Evolutionary conservation across 176 grass and related monocot genomes (phyloP).

Genomic region (Avena insularis): DNA sequence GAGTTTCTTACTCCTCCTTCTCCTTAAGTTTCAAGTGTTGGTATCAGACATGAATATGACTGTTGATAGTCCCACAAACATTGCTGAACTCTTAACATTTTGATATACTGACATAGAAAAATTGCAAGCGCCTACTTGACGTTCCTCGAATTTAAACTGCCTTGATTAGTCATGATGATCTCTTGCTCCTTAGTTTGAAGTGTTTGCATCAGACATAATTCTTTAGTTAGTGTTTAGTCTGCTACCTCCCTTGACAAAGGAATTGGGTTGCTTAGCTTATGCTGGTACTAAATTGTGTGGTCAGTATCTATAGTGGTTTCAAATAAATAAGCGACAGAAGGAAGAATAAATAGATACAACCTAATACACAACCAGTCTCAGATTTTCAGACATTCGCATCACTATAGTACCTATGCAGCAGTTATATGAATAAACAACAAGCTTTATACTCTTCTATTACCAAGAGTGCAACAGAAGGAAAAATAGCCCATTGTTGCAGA

Average conservation of each 20-base stretch:
- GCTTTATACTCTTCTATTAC: slow-evolving; percentile 1
- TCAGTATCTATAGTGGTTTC: neutral
- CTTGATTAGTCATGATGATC: neutral
- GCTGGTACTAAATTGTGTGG: neutral
- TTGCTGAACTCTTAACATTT: neutral
- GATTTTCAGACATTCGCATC: slow-evolving; percentile 28
- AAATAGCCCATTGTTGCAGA: slow-evolving; percentile 19
- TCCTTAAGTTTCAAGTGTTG: too few species aligned
- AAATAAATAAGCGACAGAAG: neutral
- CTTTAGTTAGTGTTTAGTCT: neutral
- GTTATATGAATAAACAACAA: slow-evolving; percentile 42
- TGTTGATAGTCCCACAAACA: neutral
- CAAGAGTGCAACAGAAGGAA: slow-evolving; percentile 32
- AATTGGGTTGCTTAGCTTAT: neutral
- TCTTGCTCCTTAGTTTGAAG: neutral
- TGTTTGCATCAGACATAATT: neutral
- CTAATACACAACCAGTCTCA: slow-evolving; percentile 35
- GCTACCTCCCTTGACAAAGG: neutral
- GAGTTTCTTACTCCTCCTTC: too few species aligned
- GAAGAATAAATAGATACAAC: slow-evolving; percentile 30
- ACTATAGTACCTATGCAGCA: slow-evolving; percentile 36
- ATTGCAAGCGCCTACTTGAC: neutral
- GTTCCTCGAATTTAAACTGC: neutral
- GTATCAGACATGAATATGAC: neutral
- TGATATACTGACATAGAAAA: neutral